Evolutionary conservation across 2,329 filamentous ascomycete genomes (phyloP).

Genomic region (Penicillium brevicompactum): DNA sequence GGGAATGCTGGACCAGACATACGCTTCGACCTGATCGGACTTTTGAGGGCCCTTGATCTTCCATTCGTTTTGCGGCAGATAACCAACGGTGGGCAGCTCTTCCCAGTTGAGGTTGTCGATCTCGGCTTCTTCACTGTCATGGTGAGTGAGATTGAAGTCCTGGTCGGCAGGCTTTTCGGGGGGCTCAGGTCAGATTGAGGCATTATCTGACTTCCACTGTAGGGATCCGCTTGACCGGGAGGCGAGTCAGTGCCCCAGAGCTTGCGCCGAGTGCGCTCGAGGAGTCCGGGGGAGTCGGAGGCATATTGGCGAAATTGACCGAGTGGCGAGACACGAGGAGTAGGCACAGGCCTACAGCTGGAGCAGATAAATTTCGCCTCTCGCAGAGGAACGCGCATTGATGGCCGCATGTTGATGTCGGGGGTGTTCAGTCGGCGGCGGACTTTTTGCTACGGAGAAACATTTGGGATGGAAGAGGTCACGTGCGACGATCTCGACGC

Average conservation of each 20-base stretch:
- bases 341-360: slow-evolving; percentile 40
- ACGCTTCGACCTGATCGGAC: slow-evolving; percentile 47
- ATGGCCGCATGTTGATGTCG: slow-evolving; percentile 39
- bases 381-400: slow-evolving; percentile 39
- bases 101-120: slow-evolving; percentile 44
- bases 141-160: background rate
- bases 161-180: slow-evolving; percentile 3
- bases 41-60: slow-evolving; percentile 37
- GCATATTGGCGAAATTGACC: slow-evolving; percentile 40
- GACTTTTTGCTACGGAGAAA: slow-evolving; percentile 27
- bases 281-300: slow-evolving; percentile 39
- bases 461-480: slow-evolving; percentile 23
- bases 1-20: slow-evolving; percentile 22
- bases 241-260: slow-evolving; percentile 55
- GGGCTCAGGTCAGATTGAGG: background rate
- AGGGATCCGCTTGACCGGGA: slow-evolving; percentile 52
- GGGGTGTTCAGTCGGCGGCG: slow-evolving; percentile 6
- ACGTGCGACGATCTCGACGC: slow-evolving; percentile 28
- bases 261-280: slow-evolving; percentile 50
- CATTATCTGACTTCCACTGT: slow-evolving; percentile 39
- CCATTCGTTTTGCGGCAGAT: slow-evolving; percentile 42
- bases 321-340: slow-evolving; percentile 32
- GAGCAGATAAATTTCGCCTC: slow-evolving; percentile 45
- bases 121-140: slow-evolving; percentile 4
- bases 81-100: slow-evolving; percentile 58